Conservation (phyloP, 352 stramenopile genomes). For the Plasmopara viticola region DNA sequence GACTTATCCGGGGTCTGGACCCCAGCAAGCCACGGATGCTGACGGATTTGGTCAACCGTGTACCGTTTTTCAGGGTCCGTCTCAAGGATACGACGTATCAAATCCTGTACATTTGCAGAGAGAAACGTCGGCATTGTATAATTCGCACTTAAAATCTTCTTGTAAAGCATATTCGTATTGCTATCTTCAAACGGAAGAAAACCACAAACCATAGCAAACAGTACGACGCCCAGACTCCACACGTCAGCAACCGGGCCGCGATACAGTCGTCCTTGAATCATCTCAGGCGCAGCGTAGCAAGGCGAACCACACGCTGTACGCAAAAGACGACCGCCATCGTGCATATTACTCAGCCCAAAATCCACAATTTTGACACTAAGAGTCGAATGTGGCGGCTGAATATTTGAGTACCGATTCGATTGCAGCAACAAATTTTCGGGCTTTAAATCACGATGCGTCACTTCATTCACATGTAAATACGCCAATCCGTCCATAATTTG, state of each 20-base stretch:
- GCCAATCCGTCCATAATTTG: conserved; percentile 89
- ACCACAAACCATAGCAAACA: conserved; percentile 90
- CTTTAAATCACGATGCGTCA: conserved; percentile 89
- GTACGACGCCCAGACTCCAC: conserved; percentile 90
- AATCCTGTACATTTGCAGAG: conserved; percentile 62
- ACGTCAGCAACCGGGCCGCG: conserved; percentile 81
- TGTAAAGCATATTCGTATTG: conserved; percentile 90
- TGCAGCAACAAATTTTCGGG: conserved; percentile 90
- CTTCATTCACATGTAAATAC: conserved; percentile 86
- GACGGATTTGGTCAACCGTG: conserved; percentile 65
- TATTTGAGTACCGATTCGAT: conserved; percentile 18
- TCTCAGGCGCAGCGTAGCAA: conserved; percentile 90
- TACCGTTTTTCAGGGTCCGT: conserved; percentile 76
- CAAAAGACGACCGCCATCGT: conserved; percentile 73
- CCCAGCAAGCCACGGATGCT: conserved; percentile 73
- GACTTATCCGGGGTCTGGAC: conserved; percentile 18
- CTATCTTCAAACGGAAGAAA: conserved; percentile 90
- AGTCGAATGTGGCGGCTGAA: conserved; percentile 6
- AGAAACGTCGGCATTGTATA: conserved; percentile 82
- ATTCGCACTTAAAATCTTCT: conserved; percentile 87
- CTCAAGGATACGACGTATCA: conserved; percentile 82
- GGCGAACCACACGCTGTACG: conserved; percentile 88
- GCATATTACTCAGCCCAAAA: conserved; percentile 90
- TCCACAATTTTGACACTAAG: conserved; percentile 84
- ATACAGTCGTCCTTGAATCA: conserved; percentile 87